A percentile compares a stretch with the other conserved stretches of the same genome.
phyloP scores from a whole-genome alignment of 2,329 filamentous ascomycete species.

The Aspergillus udagawae region DNA sequence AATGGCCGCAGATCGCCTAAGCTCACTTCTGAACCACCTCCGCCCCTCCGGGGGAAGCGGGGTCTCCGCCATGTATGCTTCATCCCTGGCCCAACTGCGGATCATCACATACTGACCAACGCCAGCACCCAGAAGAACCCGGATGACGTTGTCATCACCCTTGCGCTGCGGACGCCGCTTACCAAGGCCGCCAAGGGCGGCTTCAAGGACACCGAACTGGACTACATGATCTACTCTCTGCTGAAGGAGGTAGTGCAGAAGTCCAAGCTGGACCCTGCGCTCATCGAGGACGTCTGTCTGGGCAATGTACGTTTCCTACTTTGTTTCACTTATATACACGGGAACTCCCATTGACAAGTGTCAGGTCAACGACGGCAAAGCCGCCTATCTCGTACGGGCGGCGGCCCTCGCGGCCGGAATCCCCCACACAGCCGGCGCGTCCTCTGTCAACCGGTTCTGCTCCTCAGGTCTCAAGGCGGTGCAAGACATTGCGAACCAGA shows the following conservation, averaged over 20 bases:
- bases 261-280: slow-evolving; percentile 70
- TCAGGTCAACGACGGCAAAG: slow-evolving; percentile 74
- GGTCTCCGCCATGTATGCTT: slow-evolving; percentile 70
- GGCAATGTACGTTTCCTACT: slow-evolving; percentile 66
- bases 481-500: slow-evolving; percentile 89
- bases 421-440: slow-evolving; percentile 81
- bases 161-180: slow-evolving; percentile 83
- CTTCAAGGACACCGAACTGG: slow-evolving; percentile 89
- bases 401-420: slow-evolving; percentile 87
- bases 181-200: slow-evolving; percentile 87
- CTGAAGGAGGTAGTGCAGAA: slow-evolving; percentile 71
- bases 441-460: slow-evolving; percentile 91
- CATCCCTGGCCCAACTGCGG: neutral
- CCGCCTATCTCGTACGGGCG: slow-evolving; percentile 86
- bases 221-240: slow-evolving; percentile 79
- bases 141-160: slow-evolving; percentile 94
- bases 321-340: too few species aligned
- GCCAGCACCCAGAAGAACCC: slow-evolving; percentile 81
- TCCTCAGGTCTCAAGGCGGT: slow-evolving; percentile 93
- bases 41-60: slow-evolving; percentile 63
- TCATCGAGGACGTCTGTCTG: slow-evolving; percentile 85
- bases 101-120: slow-evolving; percentile 10
- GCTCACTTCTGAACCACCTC: slow-evolving; percentile 82
- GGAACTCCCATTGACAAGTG: neutral
- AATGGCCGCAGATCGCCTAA: slow-evolving; percentile 83